A percentile compares a stretch with the other conserved stretches of the same genome.
phyloP scores from a whole-genome alignment of 2,329 filamentous ascomycete species.

The Zopfia rhizophila region DNA sequence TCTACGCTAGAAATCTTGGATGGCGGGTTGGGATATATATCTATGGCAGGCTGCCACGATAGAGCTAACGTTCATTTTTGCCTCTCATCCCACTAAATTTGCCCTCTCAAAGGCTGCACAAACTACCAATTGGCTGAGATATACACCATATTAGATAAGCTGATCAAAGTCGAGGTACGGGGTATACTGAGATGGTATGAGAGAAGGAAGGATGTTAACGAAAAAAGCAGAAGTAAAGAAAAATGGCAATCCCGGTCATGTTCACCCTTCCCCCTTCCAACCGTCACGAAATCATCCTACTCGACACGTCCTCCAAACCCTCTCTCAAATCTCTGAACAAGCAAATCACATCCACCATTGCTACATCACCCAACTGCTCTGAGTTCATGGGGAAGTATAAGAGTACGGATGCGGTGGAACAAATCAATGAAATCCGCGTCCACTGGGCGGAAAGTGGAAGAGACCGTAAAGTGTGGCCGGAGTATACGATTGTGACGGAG shows the following conservation, averaged over 20 bases:
- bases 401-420: conserved; percentile 27
- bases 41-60: conserved; percentile 2
- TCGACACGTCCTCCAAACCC: conserved; percentile 32
- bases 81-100: background rate
- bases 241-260: conserved; percentile 38
- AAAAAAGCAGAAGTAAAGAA: no score
- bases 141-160: no score
- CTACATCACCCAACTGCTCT: conserved; percentile 39
- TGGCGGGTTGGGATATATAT: no score
- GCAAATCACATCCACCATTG: conserved; percentile 37
- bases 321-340: conserved; percentile 45
- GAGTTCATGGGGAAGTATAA: conserved; percentile 50
- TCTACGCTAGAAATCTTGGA: conserved; percentile 14
- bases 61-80: conserved; percentile 1
- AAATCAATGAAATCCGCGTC: conserved; percentile 41
- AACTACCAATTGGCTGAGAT: conserved; percentile 30
- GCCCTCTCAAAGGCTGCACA: background rate
- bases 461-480: conserved; percentile 46
- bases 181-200: no score
- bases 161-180: no score
- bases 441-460: conserved; percentile 43
- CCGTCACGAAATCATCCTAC: conserved; percentile 45
- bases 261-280: conserved; percentile 46
- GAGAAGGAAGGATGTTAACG: no score
- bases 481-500: conserved; percentile 46